A percentile compares a stretch with the other conserved stretches of the same genome.
Evolutionary conservation across 2,329 filamentous ascomycete genomes (phyloP).

Genomic region (Fusarium lateritium): DNA sequence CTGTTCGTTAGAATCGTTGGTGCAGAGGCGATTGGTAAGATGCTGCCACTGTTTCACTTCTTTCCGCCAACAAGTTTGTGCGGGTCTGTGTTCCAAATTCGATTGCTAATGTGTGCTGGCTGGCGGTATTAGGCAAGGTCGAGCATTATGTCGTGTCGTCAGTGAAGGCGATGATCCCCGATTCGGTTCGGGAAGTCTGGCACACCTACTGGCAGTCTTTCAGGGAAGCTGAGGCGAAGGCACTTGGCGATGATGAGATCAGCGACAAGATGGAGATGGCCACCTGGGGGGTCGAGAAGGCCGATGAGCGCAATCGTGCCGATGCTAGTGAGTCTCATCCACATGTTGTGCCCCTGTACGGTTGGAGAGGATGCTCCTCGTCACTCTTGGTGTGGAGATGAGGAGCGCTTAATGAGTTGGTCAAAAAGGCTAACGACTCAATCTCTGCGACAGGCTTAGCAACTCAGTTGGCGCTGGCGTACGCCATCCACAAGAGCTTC

Average conservation of each 20-base stretch:
- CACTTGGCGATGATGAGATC: constrained; percentile 60
- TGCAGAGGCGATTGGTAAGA: constrained; percentile 84
- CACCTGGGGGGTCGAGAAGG: constrained; percentile 74
- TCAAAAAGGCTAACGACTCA: constrained; percentile 44
- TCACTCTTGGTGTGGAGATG: constrained; percentile 11
- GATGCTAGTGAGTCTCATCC: constrained; percentile 78
- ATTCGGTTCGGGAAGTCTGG: constrained; percentile 69
- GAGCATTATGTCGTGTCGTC: constrained; percentile 78
- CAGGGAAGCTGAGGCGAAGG: constrained; percentile 61
- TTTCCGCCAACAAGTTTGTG: constrained; percentile 14
- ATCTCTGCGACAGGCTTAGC: constrained; percentile 65
- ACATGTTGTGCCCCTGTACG: constrained; percentile 18
- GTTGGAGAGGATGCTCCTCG: constrained; percentile 15
- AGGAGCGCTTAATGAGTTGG: constrained; percentile 21
- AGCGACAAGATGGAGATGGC: constrained; percentile 66
- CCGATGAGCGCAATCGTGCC: constrained; percentile 71
- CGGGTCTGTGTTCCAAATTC: background rate
- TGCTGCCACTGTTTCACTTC: constrained; percentile 13
- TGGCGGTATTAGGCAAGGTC: constrained; percentile 62
- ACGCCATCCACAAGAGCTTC: constrained; percentile 97
- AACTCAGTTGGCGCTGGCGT: constrained; percentile 92
- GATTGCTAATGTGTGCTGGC: constrained; percentile 33
- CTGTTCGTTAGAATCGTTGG: constrained; percentile 86
- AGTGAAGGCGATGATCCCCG: constrained; percentile 71
- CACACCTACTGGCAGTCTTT: constrained; percentile 64